Percentiles rank a stretch among this genome's conserved stretches.
Conservation (phyloP, 2,329 filamentous ascomycete species). For the Fusarium pseudocircinatum region DNA sequence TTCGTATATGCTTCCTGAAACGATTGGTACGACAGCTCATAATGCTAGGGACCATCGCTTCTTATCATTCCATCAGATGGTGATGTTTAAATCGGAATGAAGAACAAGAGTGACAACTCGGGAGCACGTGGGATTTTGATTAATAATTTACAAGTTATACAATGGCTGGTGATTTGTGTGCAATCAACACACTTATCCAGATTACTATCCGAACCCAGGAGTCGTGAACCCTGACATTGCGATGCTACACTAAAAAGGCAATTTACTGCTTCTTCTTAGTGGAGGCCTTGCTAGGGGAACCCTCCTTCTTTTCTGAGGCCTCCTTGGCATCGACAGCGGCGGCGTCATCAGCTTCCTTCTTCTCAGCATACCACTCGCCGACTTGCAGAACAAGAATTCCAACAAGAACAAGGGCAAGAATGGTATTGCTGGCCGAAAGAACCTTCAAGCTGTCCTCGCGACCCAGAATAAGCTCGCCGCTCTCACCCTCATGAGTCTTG, state of each 20-base stretch:
- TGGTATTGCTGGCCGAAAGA: conserved; percentile 93
- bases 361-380: conserved; percentile 98
- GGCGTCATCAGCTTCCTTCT: conserved; percentile 86
- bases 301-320: conserved; percentile 51
- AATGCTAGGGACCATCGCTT: not conserved
- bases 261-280: conserved; percentile 52
- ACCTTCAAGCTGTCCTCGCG: conserved; percentile 92
- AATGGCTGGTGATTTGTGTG: conserved; percentile 5
- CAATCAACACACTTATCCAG: not conserved
- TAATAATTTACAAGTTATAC: conserved; percentile 14
- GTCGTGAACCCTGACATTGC: not conserved
- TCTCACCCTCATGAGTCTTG: conserved; percentile 51
- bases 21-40: not conserved
- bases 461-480: conserved; percentile 74
- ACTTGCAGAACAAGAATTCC: conserved; percentile 93
- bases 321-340: conserved; percentile 64
- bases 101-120: not conserved
- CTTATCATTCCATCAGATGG: not conserved
- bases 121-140: not conserved
- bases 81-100: not conserved
- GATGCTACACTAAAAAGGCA: not conserved
- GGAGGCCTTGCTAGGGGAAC: conserved; percentile 39
- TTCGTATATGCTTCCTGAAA: not conserved
- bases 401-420: conserved; percentile 89
- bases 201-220: not conserved